Conservation (phyloP, 805 yeast genomes). For the Candida nemodendra region DNA sequence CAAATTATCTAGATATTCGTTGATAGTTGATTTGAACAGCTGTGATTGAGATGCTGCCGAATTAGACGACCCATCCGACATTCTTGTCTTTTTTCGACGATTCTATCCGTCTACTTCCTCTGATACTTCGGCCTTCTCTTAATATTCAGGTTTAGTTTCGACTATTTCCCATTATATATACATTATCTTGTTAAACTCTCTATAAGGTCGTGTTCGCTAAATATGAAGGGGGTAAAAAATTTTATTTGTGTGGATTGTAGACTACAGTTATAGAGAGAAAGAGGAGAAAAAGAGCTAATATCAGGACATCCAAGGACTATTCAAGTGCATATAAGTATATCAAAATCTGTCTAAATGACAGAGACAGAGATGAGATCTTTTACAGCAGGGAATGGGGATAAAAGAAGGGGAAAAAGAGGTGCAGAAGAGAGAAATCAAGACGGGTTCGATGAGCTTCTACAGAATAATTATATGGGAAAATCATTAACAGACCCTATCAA, state of each 20-base stretch:
- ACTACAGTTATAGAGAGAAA: too few species aligned
- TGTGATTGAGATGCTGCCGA: conserved; percentile 19
- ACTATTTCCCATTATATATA: too few species aligned
- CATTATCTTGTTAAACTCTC: too few species aligned
- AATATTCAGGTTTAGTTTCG: too few species aligned
- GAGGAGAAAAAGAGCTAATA: too few species aligned
- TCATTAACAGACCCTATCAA: conserved; percentile 80
- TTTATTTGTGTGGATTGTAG: too few species aligned
- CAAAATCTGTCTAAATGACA: too few species aligned
- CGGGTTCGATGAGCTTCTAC: conserved; percentile 70
- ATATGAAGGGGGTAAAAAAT: too few species aligned
- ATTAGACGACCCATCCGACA: conserved; percentile 10
- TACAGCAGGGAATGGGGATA: not conserved
- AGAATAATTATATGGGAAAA: conserved; percentile 85
- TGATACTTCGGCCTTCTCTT: not conserved
- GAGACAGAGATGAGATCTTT: not conserved
- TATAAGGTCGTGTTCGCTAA: too few species aligned
- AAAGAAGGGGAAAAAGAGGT: conserved; percentile 5
- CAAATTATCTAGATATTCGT: conserved; percentile 84
- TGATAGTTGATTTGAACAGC: conserved; percentile 68
- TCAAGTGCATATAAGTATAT: too few species aligned
- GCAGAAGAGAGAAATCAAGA: conserved; percentile 31
- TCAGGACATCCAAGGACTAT: too few species aligned
- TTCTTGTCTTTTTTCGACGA: conserved; percentile 1
- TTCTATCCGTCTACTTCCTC: too few species aligned